These are phyloP conservation scores for Sugiyamaella japonica DNA, from an alignment of 1,139 yeast species.

Conservation along the genomic window DNA sequence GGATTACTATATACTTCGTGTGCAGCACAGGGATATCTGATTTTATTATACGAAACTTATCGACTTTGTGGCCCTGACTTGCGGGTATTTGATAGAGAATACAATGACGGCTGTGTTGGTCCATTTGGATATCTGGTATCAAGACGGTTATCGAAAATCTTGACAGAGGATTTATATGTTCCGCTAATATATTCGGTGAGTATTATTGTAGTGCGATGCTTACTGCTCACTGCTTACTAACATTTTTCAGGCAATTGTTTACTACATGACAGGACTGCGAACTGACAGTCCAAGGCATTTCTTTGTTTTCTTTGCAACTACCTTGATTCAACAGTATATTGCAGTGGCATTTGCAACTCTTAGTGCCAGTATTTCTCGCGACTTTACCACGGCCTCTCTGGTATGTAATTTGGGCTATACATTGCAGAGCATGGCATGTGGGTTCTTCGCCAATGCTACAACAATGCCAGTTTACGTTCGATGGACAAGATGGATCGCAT, in stretches of 20 bases:
- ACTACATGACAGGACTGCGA: slow-evolving; percentile 77
- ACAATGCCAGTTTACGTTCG: slow-evolving; percentile 83
- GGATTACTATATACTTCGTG: slow-evolving; percentile 64
- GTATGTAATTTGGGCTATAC: slow-evolving; percentile 66
- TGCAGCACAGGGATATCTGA: slow-evolving; percentile 68
- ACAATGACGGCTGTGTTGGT: slow-evolving; percentile 67
- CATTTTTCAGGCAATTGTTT: slow-evolving; percentile 47
- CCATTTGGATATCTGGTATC: slow-evolving; percentile 67
- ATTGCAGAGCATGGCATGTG: slow-evolving; percentile 75
- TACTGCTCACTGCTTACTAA: neutral
- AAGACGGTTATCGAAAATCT: slow-evolving; percentile 62
- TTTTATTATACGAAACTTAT: slow-evolving; percentile 70
- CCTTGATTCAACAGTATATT: slow-evolving; percentile 56
- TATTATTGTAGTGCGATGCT: neutral
- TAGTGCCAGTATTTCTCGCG: slow-evolving; percentile 60
- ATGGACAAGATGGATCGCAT: slow-evolving; percentile 76
- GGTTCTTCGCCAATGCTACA: slow-evolving; percentile 72
- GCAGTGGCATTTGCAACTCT: slow-evolving; percentile 59
- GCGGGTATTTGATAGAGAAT: slow-evolving; percentile 67
- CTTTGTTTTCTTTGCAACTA: slow-evolving; percentile 61
- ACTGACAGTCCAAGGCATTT: slow-evolving; percentile 49
- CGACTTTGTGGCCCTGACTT: slow-evolving; percentile 71
- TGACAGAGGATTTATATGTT: slow-evolving; percentile 69
- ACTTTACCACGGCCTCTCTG: slow-evolving; percentile 65
- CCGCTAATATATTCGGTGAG: slow-evolving; percentile 54